Base-by-base conservation (phyloP, 2,329 filamentous ascomycete species). In the Hymenotorrendiella dingleyae region DNA sequence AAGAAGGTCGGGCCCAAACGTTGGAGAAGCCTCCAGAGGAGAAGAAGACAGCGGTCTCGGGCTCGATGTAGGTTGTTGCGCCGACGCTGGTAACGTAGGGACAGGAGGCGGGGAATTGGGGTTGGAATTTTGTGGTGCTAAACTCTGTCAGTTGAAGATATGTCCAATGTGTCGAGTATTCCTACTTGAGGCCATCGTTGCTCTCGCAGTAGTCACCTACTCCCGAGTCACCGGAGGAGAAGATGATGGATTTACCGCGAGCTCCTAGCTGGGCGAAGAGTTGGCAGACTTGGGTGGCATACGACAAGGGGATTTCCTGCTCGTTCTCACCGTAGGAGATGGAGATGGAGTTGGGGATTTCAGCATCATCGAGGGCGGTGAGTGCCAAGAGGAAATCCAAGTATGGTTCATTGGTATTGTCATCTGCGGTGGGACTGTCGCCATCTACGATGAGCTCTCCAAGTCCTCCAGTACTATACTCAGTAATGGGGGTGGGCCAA, bases 351-450 rank as follows among this genome's bases (percentile, higher is more conserved):
- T 76, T 73, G 1, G 78, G 77, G 11, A 79, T 54, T 16, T 68
- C 59, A 6, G 62, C 57, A 34, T 76, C 71, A 0, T 80, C 79
- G 2, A 84, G 64, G 7, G 66, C 57, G 1, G 62, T 57, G 48
- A 74, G 71, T 2, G 64, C 61, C 1, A 80, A 68, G 2, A 82
- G 59, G 67, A 46, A 83, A 12, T 67, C 68, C 2, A 83, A 64
- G 60, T 83, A 84, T 0, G 80, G 80, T 64, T 86, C 82, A 59
- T 84, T 85, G 49, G 69, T 71, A 59, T 80, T 71, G 58, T 66
- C 26, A 50, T 55, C 21, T 41, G 21, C 34, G 53, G 64, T 17
- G 65, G 65, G 1, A 63, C 67, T 37, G 50, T 59, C 48, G 12
- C 64, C 46, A 40, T 76, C 70, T 1, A 73, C 66, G 14, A 66